Percentiles rank a stretch among this genome's conserved stretches.
Conservation (phyloP, 345 rosid genomes). For the Rhodomyrtus tomentosa region DNA sequence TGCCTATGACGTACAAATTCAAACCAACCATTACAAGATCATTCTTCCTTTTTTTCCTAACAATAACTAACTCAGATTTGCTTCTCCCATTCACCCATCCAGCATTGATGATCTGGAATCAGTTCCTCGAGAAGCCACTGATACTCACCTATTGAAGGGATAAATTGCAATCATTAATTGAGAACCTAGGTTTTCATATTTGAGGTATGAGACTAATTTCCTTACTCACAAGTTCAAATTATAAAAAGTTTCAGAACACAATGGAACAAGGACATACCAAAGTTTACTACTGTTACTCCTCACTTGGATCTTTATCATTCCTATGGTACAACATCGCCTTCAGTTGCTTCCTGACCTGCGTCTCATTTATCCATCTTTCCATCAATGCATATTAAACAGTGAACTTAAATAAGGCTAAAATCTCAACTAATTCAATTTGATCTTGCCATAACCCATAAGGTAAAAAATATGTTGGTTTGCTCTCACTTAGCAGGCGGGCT, state of each 20-base stretch:
- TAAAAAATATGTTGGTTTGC: background rate
- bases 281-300: constrained; percentile 29
- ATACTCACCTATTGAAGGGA: constrained; percentile 47
- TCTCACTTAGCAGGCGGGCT: background rate
- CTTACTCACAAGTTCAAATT: constrained; percentile 5
- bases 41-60: constrained; percentile 1
- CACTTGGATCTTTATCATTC: constrained; percentile 24
- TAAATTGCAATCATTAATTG: constrained; percentile 25
- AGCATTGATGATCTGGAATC: constrained; percentile 3
- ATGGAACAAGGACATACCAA: constrained; percentile 53
- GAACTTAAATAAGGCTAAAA: background rate
- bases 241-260: constrained; percentile 9
- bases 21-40: background rate
- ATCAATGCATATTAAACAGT: constrained; percentile 19
- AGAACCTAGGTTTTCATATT: background rate
- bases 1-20: background rate
- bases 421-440: background rate
- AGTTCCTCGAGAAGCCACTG: constrained; percentile 34
- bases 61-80: constrained; percentile 6
- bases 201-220: background rate
- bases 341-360: constrained; percentile 79
- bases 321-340: constrained; percentile 53
- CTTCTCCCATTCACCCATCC: constrained; percentile 7
- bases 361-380: constrained; percentile 46
- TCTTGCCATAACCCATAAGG: background rate